A percentile compares a stretch with the other conserved stretches of the same genome.
Evolutionary conservation across 225 moss, liverwort and hornwort species (phyloP).

Genomic region (Pleurozium schreberi): DNA sequence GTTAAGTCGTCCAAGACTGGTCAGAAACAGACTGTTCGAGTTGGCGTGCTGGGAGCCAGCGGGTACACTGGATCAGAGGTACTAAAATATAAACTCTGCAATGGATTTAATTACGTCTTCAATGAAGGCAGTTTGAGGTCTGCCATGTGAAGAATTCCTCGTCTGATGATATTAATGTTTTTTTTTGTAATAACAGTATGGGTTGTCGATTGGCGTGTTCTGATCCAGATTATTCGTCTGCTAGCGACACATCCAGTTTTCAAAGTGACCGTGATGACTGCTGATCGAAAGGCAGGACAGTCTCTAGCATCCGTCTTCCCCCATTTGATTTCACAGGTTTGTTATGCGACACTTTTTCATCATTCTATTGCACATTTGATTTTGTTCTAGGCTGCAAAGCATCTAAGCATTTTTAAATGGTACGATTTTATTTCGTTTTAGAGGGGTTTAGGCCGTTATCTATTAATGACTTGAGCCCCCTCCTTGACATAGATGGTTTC

Average conservation of each 20-base stretch:
- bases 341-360: not conserved
- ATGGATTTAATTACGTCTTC: not conserved
- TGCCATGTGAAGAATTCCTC: not conserved
- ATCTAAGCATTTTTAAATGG: not conserved
- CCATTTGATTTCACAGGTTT: slow-evolving; percentile 66
- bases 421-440: not conserved
- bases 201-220: not conserved
- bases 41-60: slow-evolving; percentile 89
- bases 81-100: not conserved
- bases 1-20: slow-evolving; percentile 6
- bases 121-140: not conserved
- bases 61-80: slow-evolving; percentile 99
- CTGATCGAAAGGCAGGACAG: slow-evolving; percentile 92
- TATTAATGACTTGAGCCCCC: not conserved
- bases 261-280: slow-evolving; percentile 77
- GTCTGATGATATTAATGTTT: not conserved
- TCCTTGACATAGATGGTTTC: not conserved
- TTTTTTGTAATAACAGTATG: not conserved
- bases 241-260: slow-evolving; percentile 81
- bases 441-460: not conserved
- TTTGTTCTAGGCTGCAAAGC: not conserved
- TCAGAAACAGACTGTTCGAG: slow-evolving; percentile 31
- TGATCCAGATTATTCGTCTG: slow-evolving; percentile 59
- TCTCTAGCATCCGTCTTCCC: slow-evolving; percentile 74
- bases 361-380: not conserved